Evolutionary conservation across 805 yeast species (phyloP), one percentile per base, ranked within the genome.

Genomic region (Brettanomyces nanus): DNA sequence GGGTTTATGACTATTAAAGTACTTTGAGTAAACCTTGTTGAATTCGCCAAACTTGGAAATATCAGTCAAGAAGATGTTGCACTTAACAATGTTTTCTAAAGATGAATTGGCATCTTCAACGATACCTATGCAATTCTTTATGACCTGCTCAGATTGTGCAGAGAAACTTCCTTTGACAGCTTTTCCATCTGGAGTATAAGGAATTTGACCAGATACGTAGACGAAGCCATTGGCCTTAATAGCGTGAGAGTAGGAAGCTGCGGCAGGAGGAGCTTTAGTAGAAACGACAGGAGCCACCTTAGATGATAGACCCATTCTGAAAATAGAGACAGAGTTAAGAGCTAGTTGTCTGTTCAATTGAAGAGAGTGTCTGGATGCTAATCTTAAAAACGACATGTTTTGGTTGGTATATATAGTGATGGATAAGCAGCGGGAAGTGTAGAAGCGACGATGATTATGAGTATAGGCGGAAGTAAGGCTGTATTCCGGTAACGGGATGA

Each of bases 201-300:
- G 97, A 44, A 92, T 80, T 67, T 92, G 98, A 39, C 98, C 98
- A 38, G 95, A 85, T 41, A 92, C 86, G 61, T 82, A 92, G 59
- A 92, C 64, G 60, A 86, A 77, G 44, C 95, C 86, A 61, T 85
- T 85, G 52, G 79, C 95, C 66, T 84, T 87, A 61, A 89, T 75
- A 34, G 97, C 98, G 64, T 92, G 98, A 21, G 95, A 85, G 63
- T 90, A 90, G 11, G 95, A 77, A 28, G 96, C 97, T 29, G 95
- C 96, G 44, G 97, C 95, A 42, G 95, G 87, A 49, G 98, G 97
- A 27, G 97, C 95, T 48, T 68, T 68, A 45, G 76, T 68, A 37
- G 95, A 77, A 51, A 72, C 69, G 42, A 85, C 64, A 40, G 69
- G 63, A 31, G 64, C 60, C 35, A 64, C 49, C 35, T 47, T 47